Conservation (phyloP, 1,139 yeast species). For the Taiozyma sp. region DNA sequence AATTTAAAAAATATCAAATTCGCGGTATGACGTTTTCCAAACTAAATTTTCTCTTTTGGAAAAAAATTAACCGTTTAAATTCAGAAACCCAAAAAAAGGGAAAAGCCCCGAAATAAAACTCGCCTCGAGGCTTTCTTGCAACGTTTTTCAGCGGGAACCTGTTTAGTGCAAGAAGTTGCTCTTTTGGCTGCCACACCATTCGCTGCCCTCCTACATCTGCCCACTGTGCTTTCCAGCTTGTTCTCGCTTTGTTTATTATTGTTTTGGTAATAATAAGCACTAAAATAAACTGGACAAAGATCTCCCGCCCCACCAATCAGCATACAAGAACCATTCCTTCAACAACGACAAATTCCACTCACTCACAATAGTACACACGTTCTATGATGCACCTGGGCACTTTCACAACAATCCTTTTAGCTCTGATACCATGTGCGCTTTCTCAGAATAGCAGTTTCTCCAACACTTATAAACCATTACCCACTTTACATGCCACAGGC, state of each 20-base stretch:
- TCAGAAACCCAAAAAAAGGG: not conserved
- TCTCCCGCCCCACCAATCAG: no score
- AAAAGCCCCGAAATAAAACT: not conserved
- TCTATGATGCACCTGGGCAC: not conserved
- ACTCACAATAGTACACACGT: not conserved
- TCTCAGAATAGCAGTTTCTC: not conserved
- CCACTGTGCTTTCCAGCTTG: not conserved
- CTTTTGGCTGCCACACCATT: not conserved
- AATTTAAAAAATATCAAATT: not conserved
- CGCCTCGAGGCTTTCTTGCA: not conserved
- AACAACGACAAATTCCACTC: not conserved
- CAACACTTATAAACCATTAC: not conserved
- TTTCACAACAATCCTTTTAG: not conserved
- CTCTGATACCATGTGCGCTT: not conserved
- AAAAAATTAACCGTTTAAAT: not conserved
- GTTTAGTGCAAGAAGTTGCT: not conserved
- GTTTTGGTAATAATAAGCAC: not conserved
- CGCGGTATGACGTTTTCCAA: not conserved
- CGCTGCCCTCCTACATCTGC: not conserved
- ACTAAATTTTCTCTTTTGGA: not conserved
- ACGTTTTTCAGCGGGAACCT: not conserved
- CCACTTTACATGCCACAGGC: not conserved
- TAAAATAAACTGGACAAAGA: no score
- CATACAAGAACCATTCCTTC: no score
- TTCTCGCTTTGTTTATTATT: not conserved